Conservation (phyloP, 768 basidiomycete species). For the Lactarius quietus region DNA sequence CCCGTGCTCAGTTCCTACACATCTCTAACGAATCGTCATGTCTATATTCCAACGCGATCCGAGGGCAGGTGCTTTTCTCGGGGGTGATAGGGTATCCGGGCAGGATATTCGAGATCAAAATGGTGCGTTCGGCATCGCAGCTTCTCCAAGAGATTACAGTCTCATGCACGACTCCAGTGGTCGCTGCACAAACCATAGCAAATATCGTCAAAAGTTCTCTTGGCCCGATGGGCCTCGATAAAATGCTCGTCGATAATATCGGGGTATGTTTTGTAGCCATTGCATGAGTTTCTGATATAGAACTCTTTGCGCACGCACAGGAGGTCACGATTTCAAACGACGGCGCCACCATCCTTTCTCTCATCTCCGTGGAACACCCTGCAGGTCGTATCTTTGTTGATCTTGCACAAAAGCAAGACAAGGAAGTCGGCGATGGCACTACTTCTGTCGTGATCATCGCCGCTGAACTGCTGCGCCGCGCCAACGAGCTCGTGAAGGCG, state of each 20-base stretch:
- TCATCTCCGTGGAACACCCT: conserved; percentile 93
- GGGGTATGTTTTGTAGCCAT: conserved; percentile 59
- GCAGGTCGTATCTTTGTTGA: conserved; percentile 97
- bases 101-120: conserved; percentile 97
- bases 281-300: conserved; percentile 5
- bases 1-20: neutral
- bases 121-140: conserved; percentile 48
- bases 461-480: conserved; percentile 92
- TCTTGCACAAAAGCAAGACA: conserved; percentile 98
- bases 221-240: conserved; percentile 92
- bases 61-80: conserved; percentile 86
- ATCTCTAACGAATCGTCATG: conserved; percentile 19
- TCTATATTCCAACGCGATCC: conserved; percentile 90
- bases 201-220: conserved; percentile 96
- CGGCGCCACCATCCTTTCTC: conserved; percentile 95
- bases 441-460: conserved; percentile 98
- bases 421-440: conserved; percentile 98
- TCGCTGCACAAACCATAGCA: conserved; percentile 93
- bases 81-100: conserved; percentile 90
- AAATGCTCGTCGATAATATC: conserved; percentile 98
- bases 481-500: conserved; percentile 96
- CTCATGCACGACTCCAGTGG: conserved; percentile 51
- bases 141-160: conserved; percentile 8
- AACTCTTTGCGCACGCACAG: conserved; percentile 41
- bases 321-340: conserved; percentile 99